phyloP scores from a whole-genome alignment of 768 basidiomycete genomes.

The Termitomyces sp. region DNA sequence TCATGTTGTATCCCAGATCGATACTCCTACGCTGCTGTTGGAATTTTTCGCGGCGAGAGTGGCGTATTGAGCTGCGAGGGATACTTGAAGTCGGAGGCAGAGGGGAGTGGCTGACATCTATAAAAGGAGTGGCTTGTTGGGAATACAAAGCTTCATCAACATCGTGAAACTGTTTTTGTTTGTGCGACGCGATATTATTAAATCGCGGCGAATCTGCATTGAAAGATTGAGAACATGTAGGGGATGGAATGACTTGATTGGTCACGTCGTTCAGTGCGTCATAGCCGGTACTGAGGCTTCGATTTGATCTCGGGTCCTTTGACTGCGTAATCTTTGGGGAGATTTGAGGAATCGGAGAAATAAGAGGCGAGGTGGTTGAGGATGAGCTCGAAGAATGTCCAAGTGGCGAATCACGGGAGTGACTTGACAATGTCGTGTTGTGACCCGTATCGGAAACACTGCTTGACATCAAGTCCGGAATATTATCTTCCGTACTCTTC shows the following conservation, averaged over 20 bases:
- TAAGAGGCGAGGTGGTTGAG: background rate
- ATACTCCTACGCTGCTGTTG: constrained; percentile 7
- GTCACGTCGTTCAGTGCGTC: background rate
- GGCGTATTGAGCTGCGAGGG: background rate
- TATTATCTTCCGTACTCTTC: constrained; percentile 9
- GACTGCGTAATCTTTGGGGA: background rate
- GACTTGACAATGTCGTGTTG: background rate
- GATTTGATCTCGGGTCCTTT: background rate
- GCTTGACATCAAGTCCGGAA: constrained; percentile 1
- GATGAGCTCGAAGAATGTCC: background rate
- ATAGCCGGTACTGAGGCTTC: background rate
- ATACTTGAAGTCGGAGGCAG: background rate
- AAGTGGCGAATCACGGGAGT: constrained; percentile 4
- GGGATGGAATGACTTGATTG: background rate
- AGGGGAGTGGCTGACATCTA: constrained; percentile 2
- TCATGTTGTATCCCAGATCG: constrained; percentile 6
- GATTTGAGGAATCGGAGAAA: background rate
- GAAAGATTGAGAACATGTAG: constrained; percentile 5
- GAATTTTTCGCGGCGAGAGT: background rate
- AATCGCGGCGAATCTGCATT: background rate
- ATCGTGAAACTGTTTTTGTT: background rate
- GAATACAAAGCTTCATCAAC: constrained; percentile 3
- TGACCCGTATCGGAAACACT: constrained; percentile 3
- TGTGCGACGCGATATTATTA: background rate
- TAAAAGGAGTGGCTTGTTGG: background rate